phyloP scores from a whole-genome alignment of 306 rosid species.

The Quercus berberidifolia region DNA sequence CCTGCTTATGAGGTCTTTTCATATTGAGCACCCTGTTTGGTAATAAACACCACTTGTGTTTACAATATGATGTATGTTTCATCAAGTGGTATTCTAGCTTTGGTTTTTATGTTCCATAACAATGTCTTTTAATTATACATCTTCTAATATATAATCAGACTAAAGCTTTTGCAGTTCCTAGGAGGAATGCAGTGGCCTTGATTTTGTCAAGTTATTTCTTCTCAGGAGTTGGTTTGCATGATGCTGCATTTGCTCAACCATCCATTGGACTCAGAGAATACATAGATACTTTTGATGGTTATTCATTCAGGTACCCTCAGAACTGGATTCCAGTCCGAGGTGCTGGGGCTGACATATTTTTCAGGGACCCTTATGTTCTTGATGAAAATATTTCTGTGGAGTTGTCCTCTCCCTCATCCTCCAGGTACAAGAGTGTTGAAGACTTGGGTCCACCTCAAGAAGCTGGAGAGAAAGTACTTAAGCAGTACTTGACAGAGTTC shows the following conservation, averaged over 20 bases:
- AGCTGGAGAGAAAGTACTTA: slow-evolving; percentile 78
- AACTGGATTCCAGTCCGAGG: slow-evolving; percentile 95
- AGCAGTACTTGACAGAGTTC: slow-evolving; percentile 84
- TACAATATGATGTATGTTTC: neutral
- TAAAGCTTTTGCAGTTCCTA: slow-evolving; percentile 86
- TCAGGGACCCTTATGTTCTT: slow-evolving; percentile 92
- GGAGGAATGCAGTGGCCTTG: slow-evolving; percentile 79
- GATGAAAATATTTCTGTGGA: slow-evolving; percentile 84
- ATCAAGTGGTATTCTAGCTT: neutral
- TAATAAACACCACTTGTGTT: neutral
- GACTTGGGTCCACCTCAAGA: slow-evolving; percentile 81
- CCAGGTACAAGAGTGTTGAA: slow-evolving; percentile 69
- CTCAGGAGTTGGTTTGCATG: slow-evolving; percentile 27
- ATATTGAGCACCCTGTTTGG: neutral
- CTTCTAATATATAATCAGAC: slow-evolving; percentile 79
- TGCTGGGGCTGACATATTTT: slow-evolving; percentile 92
- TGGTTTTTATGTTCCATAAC: neutral
- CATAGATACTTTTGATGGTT: slow-evolving; percentile 84
- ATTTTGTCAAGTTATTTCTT: slow-evolving; percentile 58
- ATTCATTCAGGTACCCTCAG: slow-evolving; percentile 71
- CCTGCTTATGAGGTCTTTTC: neutral
- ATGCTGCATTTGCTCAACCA: slow-evolving; percentile 42
- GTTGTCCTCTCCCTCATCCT: slow-evolving; percentile 90
- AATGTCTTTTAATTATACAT: slow-evolving; percentile 16
- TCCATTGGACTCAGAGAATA: slow-evolving; percentile 60